Percentiles rank a stretch among this genome's conserved stretches.
Evolutionary conservation across 202 grass and related monocot genomes (phyloP).

Genomic region (Setaria italica): DNA sequence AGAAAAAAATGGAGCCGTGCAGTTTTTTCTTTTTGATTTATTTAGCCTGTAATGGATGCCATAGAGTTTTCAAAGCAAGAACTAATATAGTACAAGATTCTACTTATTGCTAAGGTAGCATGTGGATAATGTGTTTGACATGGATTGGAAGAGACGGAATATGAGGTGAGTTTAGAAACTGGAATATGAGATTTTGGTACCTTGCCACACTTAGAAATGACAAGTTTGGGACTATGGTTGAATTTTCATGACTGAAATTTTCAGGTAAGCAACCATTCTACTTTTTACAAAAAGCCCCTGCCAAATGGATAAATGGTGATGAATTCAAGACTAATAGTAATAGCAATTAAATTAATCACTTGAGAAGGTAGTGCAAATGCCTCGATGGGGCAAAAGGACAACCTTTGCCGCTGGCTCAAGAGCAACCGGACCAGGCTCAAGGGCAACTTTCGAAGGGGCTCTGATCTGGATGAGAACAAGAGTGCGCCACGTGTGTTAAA

Average conservation of each 20-base stretch:
- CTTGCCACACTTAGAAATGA: no score
- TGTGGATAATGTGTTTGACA: neutral
- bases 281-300: neutral
- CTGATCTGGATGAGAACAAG: neutral
- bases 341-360: neutral
- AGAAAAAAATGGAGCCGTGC: no score
- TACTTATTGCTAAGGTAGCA: conserved; percentile 7
- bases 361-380: neutral
- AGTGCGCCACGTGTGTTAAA: neutral
- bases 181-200: neutral
- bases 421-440: neutral
- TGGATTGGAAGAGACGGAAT: neutral
- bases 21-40: no score
- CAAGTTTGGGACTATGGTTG: neutral
- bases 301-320: neutral
- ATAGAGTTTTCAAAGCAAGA: no score
- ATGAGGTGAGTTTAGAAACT: neutral
- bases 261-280: neutral
- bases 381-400: neutral
- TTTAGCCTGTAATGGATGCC: no score
- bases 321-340: neutral
- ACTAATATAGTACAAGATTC: neutral
- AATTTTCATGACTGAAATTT: neutral
- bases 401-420: neutral
- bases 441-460: neutral